phyloP scores from a whole-genome alignment of 192 early-diverging fungal species.

The Backusella westeae region DNA sequence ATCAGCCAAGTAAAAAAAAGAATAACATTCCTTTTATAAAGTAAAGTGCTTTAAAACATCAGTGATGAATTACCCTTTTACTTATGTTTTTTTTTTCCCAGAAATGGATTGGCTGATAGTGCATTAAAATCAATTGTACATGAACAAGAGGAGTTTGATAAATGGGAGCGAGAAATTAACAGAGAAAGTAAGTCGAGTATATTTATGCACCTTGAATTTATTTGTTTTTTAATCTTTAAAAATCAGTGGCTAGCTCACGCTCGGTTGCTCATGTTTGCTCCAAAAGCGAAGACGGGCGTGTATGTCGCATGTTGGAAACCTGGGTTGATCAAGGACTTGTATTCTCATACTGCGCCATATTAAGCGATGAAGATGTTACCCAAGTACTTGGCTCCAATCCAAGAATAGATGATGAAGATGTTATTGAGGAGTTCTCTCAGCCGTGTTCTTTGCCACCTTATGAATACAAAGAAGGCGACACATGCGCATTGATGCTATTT shows the following conservation, averaged over 20 bases:
- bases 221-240: background rate
- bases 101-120: background rate
- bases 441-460: background rate
- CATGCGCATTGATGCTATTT: background rate
- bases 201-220: background rate
- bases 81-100: background rate
- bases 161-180: background rate
- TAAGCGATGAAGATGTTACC: background rate
- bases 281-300: background rate
- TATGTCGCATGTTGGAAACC: background rate
- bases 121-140: background rate
- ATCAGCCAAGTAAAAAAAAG: background rate
- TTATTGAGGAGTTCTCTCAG: conserved; percentile 1
- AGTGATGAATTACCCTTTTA: background rate
- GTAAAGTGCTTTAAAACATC: background rate
- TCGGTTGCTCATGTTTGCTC: background rate
- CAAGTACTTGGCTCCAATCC: background rate
- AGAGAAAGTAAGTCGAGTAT: background rate
- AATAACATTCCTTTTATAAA: background rate
- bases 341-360: background rate
- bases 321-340: background rate
- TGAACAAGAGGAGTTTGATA: background rate
- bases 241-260: background rate
- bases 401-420: background rate
- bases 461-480: background rate